phyloP scores from a whole-genome alignment of 2,329 filamentous ascomycete genomes.

The Aspergillus sp. region DNA sequence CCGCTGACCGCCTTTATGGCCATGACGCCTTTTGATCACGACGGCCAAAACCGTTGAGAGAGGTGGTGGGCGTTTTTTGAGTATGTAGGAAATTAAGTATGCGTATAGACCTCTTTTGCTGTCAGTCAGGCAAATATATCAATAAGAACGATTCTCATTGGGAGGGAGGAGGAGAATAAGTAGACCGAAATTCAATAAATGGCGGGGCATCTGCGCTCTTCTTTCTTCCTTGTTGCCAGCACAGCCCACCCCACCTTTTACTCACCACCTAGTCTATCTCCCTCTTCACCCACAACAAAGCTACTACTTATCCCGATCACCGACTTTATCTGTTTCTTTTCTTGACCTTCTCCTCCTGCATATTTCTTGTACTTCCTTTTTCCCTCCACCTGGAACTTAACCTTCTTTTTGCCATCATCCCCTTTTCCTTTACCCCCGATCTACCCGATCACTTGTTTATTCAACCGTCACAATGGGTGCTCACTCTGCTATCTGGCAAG shows the following conservation, averaged over 20 bases:
- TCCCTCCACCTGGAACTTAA: background rate
- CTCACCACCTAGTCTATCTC: conserved; percentile 5
- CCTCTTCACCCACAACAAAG: conserved; percentile 8
- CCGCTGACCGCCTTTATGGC: no score
- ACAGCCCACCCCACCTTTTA: conserved; percentile 16
- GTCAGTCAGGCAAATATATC: background rate
- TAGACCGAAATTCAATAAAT: conserved; percentile 5
- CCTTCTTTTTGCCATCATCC: conserved; percentile 1
- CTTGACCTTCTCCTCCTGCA: conserved; percentile 1
- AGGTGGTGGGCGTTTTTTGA: no score
- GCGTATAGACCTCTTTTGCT: no score
- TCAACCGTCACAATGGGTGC: conserved; percentile 26
- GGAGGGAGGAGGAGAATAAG: background rate
- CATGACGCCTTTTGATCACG: no score
- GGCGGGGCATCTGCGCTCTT: conserved; percentile 9
- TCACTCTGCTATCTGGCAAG: conserved; percentile 34
- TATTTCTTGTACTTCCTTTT: background rate
- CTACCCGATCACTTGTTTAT: conserved; percentile 7
- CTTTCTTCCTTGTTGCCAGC: conserved; percentile 14
- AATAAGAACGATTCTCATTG: background rate
- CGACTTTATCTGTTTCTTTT: conserved; percentile 4
- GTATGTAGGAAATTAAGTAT: no score
- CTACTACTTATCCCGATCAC: background rate
- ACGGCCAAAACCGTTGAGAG: no score
- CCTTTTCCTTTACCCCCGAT: conserved; percentile 6